Evolutionary conservation across 768 basidiomycete species (phyloP), one percentile per base, ranked within the genome.

Genomic region (Rhodotorula diobovata): DNA sequence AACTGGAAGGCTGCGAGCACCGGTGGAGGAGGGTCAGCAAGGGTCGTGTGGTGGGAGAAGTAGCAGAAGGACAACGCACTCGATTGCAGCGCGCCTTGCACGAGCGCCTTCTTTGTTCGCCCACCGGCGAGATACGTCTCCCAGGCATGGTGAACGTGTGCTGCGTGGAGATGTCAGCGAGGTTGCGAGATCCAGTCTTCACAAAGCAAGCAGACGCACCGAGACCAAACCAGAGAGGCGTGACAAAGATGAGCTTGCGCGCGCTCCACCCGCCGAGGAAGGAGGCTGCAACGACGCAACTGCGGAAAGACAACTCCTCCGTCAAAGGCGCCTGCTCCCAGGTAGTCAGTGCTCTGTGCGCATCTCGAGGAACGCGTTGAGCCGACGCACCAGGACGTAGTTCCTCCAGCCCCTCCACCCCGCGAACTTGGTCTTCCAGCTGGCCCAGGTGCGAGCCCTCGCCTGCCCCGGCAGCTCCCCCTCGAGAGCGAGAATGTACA

Each of bases 141-240:
- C 85, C 87, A 90, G 23, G 88, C 92, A 76, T 98, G 96, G 77
- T 99, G 96, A 1, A 87, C 81, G 78, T 99, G 96, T 4, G 96
- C 95, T 93, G 35, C 10, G 0, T 4, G 46, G 1, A 12, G 14
- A 43, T 12, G 41, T 50, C 41, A 61, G 70, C n/a, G 3, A 8
- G 12, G 11, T 16, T 21, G 58, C 28, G 6, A 9, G 7, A n/a
- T 28, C 41, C 67, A 51, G 46, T 65, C 58, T 67, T 70, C 45
- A 41, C 16, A 67, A 54, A 48, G 25, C 32, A 7, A 14, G 20
- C n/a, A 32, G 21, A 28, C 88, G 55, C 70, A 91, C 93, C 93
- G 39, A 90, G 81, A 30, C 93, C 96, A 77, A 99, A 99, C 66
- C 88, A 87, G 20, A 96, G 81, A 0, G 96, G 96, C 4, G 89